Evolutionary conservation across 345 rosid genomes (phyloP), one percentile per base, ranked within the genome.

Genomic region (Eucalyptus fibrosa): DNA sequence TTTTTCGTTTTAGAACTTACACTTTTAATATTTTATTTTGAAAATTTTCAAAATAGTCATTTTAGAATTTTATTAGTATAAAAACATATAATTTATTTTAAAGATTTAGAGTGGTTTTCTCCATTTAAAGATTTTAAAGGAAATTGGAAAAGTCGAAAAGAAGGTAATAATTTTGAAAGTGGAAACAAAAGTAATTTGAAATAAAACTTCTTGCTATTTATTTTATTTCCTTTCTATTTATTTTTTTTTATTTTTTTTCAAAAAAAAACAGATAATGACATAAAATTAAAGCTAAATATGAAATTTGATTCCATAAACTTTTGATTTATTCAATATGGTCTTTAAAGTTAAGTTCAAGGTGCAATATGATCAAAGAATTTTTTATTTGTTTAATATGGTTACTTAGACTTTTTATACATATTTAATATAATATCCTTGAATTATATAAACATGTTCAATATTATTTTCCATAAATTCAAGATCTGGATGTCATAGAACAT

Each of bases 361-460:
- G 1, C 1, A 28, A 60, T 60, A 0, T 60, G 3, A 1, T 60
- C 0, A 0, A 28, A 12, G 2, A 60, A 6, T 0, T 7, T 60
- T 60, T 60, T 28, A 56, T 56, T 56, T 56, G 1, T 55, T 55
- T 0, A 55, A 4, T 56, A 56, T 23, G 1, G 10, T 53, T 0
- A n/a, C 0, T 1, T 23, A 0, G 3, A 24, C 3, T 53, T 13
- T 60, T 12, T 60, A 1, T 50, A 9, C 1, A 23, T 56, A 24
- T 56, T 56, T 5, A 21, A 1, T 55, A 56, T 3, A n/a, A n/a
- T n/a, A n/a, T n/a, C n/a, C n/a, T 0, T 2, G 0, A 56, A 56
- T 23, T 56, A 56, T 24, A 56, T 28, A 3, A 28, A 30, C 0
- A 13, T 62, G 0, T 28, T 30, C 0, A 62, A 13, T 30, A 12